These are phyloP conservation scores for Pythium pyrilobum DNA, from an alignment of 352 stramenopile genomes.

Conservation along the genomic window DNA sequence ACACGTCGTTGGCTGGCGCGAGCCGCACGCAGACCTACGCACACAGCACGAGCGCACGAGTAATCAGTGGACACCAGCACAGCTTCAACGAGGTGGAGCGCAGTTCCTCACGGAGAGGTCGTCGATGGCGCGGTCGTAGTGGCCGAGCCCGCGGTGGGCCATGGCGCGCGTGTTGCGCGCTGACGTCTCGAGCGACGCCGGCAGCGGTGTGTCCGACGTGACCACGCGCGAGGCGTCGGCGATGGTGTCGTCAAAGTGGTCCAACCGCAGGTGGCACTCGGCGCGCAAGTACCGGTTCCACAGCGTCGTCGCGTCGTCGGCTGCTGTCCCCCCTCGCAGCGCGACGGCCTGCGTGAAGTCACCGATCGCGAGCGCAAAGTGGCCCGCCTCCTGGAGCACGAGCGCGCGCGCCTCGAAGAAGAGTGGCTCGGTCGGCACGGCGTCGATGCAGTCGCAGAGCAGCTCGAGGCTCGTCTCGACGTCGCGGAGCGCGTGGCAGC, in stretches of 20 bases:
- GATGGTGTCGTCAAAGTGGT: slow-evolving; percentile 34
- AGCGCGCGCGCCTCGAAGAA: slow-evolving; percentile 55
- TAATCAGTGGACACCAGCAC: not conserved
- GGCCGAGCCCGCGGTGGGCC: slow-evolving; percentile 42
- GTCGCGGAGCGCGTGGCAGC: slow-evolving; percentile 40
- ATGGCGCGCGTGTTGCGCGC: slow-evolving; percentile 53
- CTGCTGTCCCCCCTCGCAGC: slow-evolving; percentile 4
- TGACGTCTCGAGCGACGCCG: slow-evolving; percentile 24
- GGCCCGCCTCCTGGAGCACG: slow-evolving; percentile 50
- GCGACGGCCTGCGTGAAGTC: slow-evolving; percentile 38
- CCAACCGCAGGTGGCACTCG: slow-evolving; percentile 42
- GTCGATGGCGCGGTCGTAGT: slow-evolving; percentile 45
- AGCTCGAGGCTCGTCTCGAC: slow-evolving; percentile 40
- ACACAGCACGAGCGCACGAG: not conserved
- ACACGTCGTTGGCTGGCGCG: slow-evolving; percentile 45
- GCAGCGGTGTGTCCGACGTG: not conserved
- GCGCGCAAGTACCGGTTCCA: slow-evolving; percentile 36
- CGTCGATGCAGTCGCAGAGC: slow-evolving; percentile 49
- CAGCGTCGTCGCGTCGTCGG: not conserved
- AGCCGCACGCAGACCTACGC: slow-evolving; percentile 31
- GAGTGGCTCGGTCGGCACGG: slow-evolving; percentile 42
- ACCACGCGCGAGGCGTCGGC: slow-evolving; percentile 34
- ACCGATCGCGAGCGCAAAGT: slow-evolving; percentile 42
- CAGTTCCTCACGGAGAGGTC: slow-evolving; percentile 58
- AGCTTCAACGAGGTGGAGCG: not conserved